phyloP scores from a whole-genome alignment of 2,329 filamentous ascomycete species.

The Rhynchosporium agropyri region DNA sequence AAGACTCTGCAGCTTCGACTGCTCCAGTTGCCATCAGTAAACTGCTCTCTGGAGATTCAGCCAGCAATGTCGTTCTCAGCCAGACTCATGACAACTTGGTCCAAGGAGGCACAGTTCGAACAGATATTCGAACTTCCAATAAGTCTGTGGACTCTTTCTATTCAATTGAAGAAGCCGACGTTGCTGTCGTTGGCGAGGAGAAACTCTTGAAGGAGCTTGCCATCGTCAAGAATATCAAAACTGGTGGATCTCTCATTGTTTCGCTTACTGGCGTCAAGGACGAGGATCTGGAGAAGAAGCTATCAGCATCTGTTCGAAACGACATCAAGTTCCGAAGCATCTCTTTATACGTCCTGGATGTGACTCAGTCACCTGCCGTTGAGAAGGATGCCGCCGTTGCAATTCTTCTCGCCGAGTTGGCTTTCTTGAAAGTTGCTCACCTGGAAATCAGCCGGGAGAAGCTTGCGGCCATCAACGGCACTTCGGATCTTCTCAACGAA shows the following conservation, averaged over 20 bases:
- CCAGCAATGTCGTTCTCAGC: conserved; percentile 62
- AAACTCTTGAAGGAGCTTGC: conserved; percentile 80
- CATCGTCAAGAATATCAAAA: conserved; percentile 69
- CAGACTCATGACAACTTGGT: conserved; percentile 66
- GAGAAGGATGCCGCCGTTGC: conserved; percentile 64
- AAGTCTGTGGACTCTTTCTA: conserved; percentile 86
- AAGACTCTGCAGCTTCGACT: conserved; percentile 67
- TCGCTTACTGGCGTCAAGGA: conserved; percentile 80
- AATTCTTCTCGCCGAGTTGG: conserved; percentile 72
- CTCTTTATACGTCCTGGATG: conserved; percentile 75
- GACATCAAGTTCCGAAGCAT: conserved; percentile 70
- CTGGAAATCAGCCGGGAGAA: conserved; percentile 69
- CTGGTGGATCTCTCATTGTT: conserved; percentile 72
- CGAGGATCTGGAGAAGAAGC: conserved; percentile 86
- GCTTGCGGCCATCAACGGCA: conserved; percentile 61
- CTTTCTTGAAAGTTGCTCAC: conserved; percentile 78
- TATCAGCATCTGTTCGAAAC: conserved; percentile 72
- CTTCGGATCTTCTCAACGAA: conserved; percentile 54
- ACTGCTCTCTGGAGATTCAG: conserved; percentile 72
- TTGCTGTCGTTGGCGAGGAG: conserved; percentile 76
- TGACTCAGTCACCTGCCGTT: conserved; percentile 67
- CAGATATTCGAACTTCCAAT: conserved; percentile 81
- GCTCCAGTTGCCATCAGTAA: conserved; percentile 64
- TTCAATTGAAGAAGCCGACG: conserved; percentile 75
- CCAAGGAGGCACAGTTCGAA: conserved; percentile 78